Percentiles rank a stretch among this genome's conserved stretches.
Evolutionary conservation across 2,329 filamentous ascomycete species (phyloP).

Genomic region (Trichophaea hybrida): DNA sequence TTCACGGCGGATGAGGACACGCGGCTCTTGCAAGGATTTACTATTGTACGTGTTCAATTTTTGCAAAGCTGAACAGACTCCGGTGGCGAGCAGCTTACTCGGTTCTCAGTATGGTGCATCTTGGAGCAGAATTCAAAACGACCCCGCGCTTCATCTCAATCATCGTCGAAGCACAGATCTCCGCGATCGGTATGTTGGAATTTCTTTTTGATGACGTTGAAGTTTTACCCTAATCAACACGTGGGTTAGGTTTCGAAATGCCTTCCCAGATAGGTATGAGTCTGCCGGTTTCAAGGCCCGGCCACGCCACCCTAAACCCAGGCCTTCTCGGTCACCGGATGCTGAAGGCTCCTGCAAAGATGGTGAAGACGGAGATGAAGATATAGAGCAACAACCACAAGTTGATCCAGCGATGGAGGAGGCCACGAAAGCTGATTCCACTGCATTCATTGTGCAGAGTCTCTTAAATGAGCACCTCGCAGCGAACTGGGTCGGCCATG

Average conservation of each 20-base stretch:
- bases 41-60: slow-evolving; percentile 14
- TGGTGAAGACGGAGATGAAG: slow-evolving; percentile 9
- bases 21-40: slow-evolving; percentile 22
- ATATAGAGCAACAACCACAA: slow-evolving; percentile 6
- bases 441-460: slow-evolving; percentile 5
- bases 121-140: slow-evolving; percentile 24
- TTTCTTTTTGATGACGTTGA: neutral
- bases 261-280: slow-evolving; percentile 22
- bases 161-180: slow-evolving; percentile 24
- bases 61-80: neutral
- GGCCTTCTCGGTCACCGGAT: slow-evolving; percentile 18
- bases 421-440: slow-evolving; percentile 4
- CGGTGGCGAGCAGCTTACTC: neutral
- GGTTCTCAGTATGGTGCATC: slow-evolving; percentile 20
- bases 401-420: slow-evolving; percentile 1
- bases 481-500: neutral
- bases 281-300: slow-evolving; percentile 23
- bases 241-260: slow-evolving; percentile 21
- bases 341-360: slow-evolving; percentile 6
- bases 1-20: slow-evolving; percentile 21
- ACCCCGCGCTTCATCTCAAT: slow-evolving; percentile 14
- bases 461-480: slow-evolving; percentile 1
- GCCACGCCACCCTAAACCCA: slow-evolving; percentile 17
- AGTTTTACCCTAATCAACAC: neutral
- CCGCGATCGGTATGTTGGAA: slow-evolving; percentile 20